Evolutionary conservation across 2,329 filamentous ascomycete genomes (phyloP).

Genomic region (Polychaeton citri): DNA sequence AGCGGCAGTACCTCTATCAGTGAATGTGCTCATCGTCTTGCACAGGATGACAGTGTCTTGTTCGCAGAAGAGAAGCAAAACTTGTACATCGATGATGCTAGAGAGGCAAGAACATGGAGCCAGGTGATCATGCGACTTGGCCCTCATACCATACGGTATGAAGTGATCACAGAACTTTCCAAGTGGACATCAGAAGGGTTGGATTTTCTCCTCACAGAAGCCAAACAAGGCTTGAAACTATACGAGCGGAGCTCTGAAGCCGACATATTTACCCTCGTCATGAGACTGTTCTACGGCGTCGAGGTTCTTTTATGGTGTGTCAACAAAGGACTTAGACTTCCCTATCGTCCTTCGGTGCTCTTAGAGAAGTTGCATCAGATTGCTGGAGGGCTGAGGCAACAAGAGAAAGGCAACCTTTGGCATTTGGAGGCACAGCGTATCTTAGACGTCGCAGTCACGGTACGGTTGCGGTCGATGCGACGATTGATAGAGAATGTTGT

Average conservation of each 20-base stretch:
- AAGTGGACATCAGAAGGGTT: constrained; percentile 43
- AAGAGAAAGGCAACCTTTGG: neutral
- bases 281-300: constrained; percentile 29
- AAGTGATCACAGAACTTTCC: constrained; percentile 10
- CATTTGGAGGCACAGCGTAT: neutral
- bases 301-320: constrained; percentile 19
- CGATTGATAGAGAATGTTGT: neutral
- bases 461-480: neutral
- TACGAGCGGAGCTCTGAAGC: constrained; percentile 60
- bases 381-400: neutral
- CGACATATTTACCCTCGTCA: constrained; percentile 50
- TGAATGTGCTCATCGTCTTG: no score
- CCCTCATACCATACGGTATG: constrained; percentile 11
- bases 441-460: neutral
- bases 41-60: constrained; percentile 48
- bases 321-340: neutral
- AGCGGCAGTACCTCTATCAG: no score
- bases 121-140: constrained; percentile 30
- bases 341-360: neutral
- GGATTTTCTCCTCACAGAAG: constrained; percentile 25
- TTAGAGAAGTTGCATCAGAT: neutral
- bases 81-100: constrained; percentile 73
- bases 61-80: constrained; percentile 91
- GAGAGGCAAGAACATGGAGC: constrained; percentile 60
- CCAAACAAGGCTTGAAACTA: constrained; percentile 43